phyloP scores from a whole-genome alignment of 306 rosid species.

The Castanea mollissima region DNA sequence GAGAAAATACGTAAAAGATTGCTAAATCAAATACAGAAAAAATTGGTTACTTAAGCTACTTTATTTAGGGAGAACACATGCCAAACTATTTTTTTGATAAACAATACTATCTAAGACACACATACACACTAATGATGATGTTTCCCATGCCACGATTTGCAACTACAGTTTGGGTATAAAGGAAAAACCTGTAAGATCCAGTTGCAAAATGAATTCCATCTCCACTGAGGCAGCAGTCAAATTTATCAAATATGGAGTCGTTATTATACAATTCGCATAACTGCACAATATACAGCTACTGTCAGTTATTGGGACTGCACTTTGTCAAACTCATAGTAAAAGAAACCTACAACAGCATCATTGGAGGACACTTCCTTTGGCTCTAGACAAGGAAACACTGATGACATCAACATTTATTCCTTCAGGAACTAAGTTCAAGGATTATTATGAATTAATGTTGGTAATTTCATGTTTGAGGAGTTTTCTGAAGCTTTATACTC shows the following conservation, averaged over 20 bases:
- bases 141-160: background rate
- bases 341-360: slow-evolving; percentile 4
- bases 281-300: slow-evolving; percentile 27
- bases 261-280: slow-evolving; percentile 53
- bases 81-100: background rate
- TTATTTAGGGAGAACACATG: slow-evolving; percentile 2
- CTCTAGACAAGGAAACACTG: background rate
- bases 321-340: too few species aligned
- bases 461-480: background rate
- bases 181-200: slow-evolving; percentile 62
- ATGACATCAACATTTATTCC: background rate
- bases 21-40: slow-evolving; percentile 40
- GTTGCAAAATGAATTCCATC: slow-evolving; percentile 66
- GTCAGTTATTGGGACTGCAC: slow-evolving; percentile 18
- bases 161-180: slow-evolving; percentile 6
- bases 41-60: slow-evolving; percentile 18
- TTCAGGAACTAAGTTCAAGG: background rate
- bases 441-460: background rate
- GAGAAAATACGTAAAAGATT: slow-evolving; percentile 54
- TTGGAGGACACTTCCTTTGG: background rate
- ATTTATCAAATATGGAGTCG: slow-evolving; percentile 66
- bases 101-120: too few species aligned
- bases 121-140: background rate
- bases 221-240: slow-evolving; percentile 61
- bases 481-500: background rate